A percentile compares a stretch with the other conserved stretches of the same genome.
Conservation (phyloP, 148 eudicot genomes). For the Chenopodium quinoa region DNA sequence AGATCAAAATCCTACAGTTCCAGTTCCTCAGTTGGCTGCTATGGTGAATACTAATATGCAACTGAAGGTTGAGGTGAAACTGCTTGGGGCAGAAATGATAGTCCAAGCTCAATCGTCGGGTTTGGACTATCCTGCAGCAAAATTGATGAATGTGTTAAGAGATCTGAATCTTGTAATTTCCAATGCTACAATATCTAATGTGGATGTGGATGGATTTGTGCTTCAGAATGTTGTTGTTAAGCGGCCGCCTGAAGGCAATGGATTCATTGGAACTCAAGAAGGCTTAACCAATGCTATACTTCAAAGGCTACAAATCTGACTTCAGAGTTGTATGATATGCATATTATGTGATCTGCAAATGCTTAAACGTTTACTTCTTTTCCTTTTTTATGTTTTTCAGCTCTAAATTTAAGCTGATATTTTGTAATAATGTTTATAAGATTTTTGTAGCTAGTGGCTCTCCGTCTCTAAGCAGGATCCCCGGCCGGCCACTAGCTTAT, state of each 20-base stretch:
- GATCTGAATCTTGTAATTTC: constrained; percentile 26
- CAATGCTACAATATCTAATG: constrained; percentile 37
- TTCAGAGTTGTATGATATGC: background rate
- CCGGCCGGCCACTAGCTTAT: too few species aligned
- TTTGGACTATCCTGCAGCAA: constrained; percentile 30
- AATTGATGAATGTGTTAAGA: constrained; percentile 37
- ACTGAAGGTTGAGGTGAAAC: constrained; percentile 13
- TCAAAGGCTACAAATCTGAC: background rate
- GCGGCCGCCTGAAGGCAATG: constrained; percentile 8
- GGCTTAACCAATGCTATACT: constrained; percentile 31
- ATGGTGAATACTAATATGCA: background rate
- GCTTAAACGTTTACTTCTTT: too few species aligned
- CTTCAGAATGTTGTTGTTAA: constrained; percentile 37
- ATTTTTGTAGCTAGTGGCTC: too few species aligned
- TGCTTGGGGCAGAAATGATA: constrained; percentile 36
- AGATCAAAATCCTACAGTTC: background rate
- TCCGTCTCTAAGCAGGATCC: too few species aligned
- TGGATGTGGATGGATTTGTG: constrained; percentile 31
- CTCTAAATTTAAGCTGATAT: too few species aligned
- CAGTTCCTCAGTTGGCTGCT: background rate
- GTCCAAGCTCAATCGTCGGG: constrained; percentile 33
- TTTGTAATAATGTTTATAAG: too few species aligned
- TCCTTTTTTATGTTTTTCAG: too few species aligned
- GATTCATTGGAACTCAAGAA: constrained; percentile 18
- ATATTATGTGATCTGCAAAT: too few species aligned